Base-by-base conservation (phyloP, 257 asterid species). In the Echites panduratus region DNA sequence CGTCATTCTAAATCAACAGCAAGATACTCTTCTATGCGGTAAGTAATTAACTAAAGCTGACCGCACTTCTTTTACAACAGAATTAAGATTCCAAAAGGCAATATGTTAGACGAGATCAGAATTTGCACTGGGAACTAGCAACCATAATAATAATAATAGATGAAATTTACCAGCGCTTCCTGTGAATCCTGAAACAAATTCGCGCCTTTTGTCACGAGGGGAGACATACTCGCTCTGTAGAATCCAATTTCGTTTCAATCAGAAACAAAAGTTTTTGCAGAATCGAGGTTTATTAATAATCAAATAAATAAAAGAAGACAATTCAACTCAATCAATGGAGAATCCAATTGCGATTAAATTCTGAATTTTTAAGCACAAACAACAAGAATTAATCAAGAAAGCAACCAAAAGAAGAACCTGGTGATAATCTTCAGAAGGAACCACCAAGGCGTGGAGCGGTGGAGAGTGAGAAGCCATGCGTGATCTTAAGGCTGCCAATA, bases 371-470 rank as follows among this genome's bases (percentile, higher is more conserved):
- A 16, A 50, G 17, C 14, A 0, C 4, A 1, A 64, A 8, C 16
- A 64, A 48, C 20, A 7, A 57, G 38, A 71, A 71, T 10, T n/a
- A 48, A 41, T 64, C 43, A 27, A 32, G 26, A 50, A 32, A 35
- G 70, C 58, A 38, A 38, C 43, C 38, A n/a, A 24, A 27, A 52
- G 74, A 70, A 57, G 71, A 45, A 90, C 99, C 98, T 89, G 99
- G 52, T 92, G 99, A 86, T 92, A 86, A 70, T 94, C 99, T 81
- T 94, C 96, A 27, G 99, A 91, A 71, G 99, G 97, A 77, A 94
- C 97, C 68, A 91, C 77, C 67, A 94, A 76, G 61, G 96, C 98
- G 64, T 91, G 74, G 62, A 94, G 97, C 12, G 90, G 89, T 24
- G 99, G 98, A 44, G 87, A 83, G 85, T 91, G 97, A 76, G 91